These are phyloP conservation scores for Beauveria sp. DNA, from an alignment of 2,329 filamentous ascomycete species.

Conservation along the genomic window DNA sequence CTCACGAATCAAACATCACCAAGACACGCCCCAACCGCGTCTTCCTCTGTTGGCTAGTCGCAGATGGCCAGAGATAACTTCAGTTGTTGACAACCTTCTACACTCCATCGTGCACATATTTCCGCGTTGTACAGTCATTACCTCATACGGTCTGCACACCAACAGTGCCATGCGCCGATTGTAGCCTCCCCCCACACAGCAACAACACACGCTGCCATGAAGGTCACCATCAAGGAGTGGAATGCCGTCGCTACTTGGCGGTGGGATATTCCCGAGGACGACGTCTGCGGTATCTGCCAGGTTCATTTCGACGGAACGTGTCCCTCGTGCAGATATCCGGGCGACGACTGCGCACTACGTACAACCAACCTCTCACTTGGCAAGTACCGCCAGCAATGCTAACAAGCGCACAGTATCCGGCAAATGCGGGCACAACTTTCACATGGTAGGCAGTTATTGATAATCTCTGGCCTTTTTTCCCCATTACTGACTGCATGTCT, in stretches of 20 bases:
- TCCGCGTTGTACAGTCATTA: neutral
- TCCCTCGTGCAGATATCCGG: conserved; percentile 95
- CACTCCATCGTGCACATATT: neutral
- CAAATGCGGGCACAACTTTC: conserved; percentile 95
- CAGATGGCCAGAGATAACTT: neutral
- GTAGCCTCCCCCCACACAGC: neutral
- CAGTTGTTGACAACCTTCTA: neutral
- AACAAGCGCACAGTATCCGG: conserved; percentile 62
- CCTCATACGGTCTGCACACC: too few species aligned
- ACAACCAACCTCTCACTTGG: conserved; percentile 27
- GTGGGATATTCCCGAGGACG: conserved; percentile 95
- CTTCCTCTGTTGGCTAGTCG: neutral
- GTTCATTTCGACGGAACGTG: conserved; percentile 97
- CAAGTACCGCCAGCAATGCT: neutral
- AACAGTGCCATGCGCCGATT: neutral
- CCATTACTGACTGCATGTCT: conserved; percentile 9
- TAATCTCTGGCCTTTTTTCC: neutral
- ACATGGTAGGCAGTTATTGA: conserved; percentile 60
- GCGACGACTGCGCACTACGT: conserved; percentile 91
- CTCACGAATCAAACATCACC: neutral
- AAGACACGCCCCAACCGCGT: neutral
- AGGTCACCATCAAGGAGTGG: conserved; percentile 90
- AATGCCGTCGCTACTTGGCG: conserved; percentile 93
- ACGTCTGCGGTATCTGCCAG: conserved; percentile 97
- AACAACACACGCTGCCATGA: conserved; percentile 53